Conservation (phyloP, 306 rosid species). For the Vigna angularis region DNA sequence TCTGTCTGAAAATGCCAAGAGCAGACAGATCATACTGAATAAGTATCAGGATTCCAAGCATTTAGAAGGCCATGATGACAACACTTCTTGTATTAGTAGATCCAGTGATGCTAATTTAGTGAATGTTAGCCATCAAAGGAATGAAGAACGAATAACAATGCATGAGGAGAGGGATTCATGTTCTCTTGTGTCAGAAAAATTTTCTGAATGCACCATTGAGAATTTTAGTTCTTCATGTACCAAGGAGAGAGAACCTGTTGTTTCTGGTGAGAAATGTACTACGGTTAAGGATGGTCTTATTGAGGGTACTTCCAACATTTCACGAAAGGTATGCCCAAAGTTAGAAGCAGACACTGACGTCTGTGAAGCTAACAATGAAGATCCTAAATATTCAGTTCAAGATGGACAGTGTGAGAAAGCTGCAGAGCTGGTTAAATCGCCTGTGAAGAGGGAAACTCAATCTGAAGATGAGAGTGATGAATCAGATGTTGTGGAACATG, state of each 20-base stretch:
- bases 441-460: conserved; percentile 57
- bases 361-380: conserved; percentile 48
- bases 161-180: conserved; percentile 25
- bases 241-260: conserved; percentile 46
- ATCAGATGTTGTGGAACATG: conserved; percentile 88
- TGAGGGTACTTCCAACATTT: conserved; percentile 48
- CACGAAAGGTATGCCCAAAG: conserved; percentile 47
- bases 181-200: conserved; percentile 40
- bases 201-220: conserved; percentile 36
- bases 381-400: conserved; percentile 47
- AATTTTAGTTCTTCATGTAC: conserved; percentile 44
- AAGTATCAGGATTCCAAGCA: conserved; percentile 53
- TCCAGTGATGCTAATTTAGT: conserved; percentile 54
- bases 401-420: conserved; percentile 53
- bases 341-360: conserved; percentile 57
- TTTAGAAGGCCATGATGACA: conserved; percentile 67
- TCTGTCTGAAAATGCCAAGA: conserved; percentile 74
- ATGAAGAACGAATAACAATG: conserved; percentile 42
- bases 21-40: conserved; percentile 50
- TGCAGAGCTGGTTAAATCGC: conserved; percentile 52
- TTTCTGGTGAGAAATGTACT: conserved; percentile 50
- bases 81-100: conserved; percentile 69
- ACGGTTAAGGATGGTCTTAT: conserved; percentile 38
- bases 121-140: conserved; percentile 49
- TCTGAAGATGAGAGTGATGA: conserved; percentile 80